These are phyloP conservation scores for Pichia occidentalis DNA, from an alignment of 805 yeast genomes.

Conservation along the genomic window DNA sequence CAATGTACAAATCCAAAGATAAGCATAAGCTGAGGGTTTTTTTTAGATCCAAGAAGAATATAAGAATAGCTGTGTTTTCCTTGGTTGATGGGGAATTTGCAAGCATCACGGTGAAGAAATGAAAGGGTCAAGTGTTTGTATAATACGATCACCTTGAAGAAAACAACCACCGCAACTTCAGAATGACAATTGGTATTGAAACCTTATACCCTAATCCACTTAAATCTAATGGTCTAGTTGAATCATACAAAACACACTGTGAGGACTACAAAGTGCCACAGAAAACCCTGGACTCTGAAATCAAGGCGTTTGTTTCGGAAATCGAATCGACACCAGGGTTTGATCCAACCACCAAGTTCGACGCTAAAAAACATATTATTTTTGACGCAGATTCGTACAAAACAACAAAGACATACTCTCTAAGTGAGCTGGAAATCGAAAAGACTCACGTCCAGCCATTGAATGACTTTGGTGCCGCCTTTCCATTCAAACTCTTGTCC, in stretches of 20 bases:
- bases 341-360: slow-evolving; percentile 30
- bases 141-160: too few relatives aligned
- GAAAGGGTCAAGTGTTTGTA: too few relatives aligned
- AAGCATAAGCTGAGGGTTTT: too few relatives aligned
- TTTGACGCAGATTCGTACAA: slow-evolving; percentile 32
- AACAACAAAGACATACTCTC: slow-evolving; percentile 32
- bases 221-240: slow-evolving; percentile 17
- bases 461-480: slow-evolving; percentile 38
- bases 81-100: too few relatives aligned
- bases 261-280: slow-evolving; percentile 21
- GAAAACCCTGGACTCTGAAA: slow-evolving; percentile 22
- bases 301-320: slow-evolving; percentile 15
- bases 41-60: too few relatives aligned
- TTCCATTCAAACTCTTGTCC: slow-evolving; percentile 53
- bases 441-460: slow-evolving; percentile 28
- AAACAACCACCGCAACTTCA: neutral
- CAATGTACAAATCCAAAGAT: too few relatives aligned
- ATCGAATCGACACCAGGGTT: slow-evolving; percentile 23
- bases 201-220: slow-evolving; percentile 19
- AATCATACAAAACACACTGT: slow-evolving; percentile 15
- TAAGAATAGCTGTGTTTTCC: too few relatives aligned
- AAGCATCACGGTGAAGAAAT: too few relatives aligned
- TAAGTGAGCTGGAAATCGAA: slow-evolving; percentile 31
- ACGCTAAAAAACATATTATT: slow-evolving; percentile 32
- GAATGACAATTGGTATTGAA: slow-evolving; percentile 16